These are phyloP conservation scores for Sedum album DNA, from an alignment of 164 flowering plant species.

Conservation along the genomic window DNA sequence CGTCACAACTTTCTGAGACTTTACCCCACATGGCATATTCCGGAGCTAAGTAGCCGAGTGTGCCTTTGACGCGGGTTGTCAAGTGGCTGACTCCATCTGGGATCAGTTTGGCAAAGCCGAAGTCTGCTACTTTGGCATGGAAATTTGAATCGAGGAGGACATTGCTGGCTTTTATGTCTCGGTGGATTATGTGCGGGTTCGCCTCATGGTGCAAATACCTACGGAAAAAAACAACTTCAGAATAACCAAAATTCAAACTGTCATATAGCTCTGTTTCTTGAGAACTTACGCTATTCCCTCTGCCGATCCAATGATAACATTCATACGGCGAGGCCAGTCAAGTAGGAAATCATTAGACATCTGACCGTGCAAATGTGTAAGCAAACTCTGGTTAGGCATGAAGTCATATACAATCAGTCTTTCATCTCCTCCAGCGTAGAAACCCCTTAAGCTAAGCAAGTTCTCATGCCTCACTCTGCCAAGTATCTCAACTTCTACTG, in stretches of 20 bases:
- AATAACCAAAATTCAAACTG: neutral
- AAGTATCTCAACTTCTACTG: slow-evolving; percentile 72
- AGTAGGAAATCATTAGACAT: slow-evolving; percentile 38
- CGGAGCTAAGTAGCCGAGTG: slow-evolving; percentile 65
- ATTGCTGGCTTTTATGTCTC: slow-evolving; percentile 76
- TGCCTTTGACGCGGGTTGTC: slow-evolving; percentile 70
- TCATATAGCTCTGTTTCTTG: neutral
- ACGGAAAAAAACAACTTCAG: neutral
- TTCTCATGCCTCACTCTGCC: slow-evolving; percentile 73
- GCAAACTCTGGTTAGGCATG: slow-evolving; percentile 73
- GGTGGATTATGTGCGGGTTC: slow-evolving; percentile 66
- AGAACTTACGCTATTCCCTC: slow-evolving; percentile 67
- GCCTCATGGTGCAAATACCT: slow-evolving; percentile 80
- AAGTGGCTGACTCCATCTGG: slow-evolving; percentile 61
- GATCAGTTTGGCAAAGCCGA: slow-evolving; percentile 66
- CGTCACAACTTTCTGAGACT: slow-evolving; percentile 76
- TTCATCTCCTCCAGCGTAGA: slow-evolving; percentile 62
- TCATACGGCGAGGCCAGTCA: slow-evolving; percentile 54
- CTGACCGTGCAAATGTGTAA: slow-evolving; percentile 59
- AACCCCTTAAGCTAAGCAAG: slow-evolving; percentile 55
- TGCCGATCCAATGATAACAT: slow-evolving; percentile 51
- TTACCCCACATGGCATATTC: slow-evolving; percentile 91
- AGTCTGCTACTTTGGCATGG: slow-evolving; percentile 66
- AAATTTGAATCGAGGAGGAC: slow-evolving; percentile 56
- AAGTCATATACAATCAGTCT: slow-evolving; percentile 69